Evolutionary conservation across 768 basidiomycete species (phyloP), one percentile per base, ranked within the genome.

Genomic region (Suillus luteus): DNA sequence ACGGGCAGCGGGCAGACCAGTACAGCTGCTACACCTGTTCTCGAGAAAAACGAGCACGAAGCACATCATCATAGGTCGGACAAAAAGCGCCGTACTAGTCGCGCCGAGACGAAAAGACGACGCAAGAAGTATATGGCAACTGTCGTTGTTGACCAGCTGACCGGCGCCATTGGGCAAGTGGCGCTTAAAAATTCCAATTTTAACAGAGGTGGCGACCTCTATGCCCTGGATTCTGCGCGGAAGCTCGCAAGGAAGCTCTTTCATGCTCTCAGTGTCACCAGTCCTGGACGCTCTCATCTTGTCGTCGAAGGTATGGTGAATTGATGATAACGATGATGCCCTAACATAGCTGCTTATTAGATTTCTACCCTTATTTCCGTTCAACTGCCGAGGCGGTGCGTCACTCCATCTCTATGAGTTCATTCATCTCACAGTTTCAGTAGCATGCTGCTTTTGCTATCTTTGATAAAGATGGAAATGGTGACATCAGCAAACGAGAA

Each of bases 381-480:
- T 82, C 85, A 0, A 84, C 85, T 37, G 77, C 83, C n/a, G 91
- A 93, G 69, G 91, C 91, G 38, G 88, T 90, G 54, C 62, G 72
- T 67, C 38, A 33, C 43, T 52, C 51, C 38, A 61, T 58, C 12
- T 54, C 7, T 40, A 43, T 43, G 52, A 37, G 22, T 24, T 57
- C 40, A 38, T 55, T 62, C n/a, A 69, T n/a, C 27, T 15, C 38
- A 60, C 61, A 27, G 12, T 55, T 9, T 58, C 57, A 31, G 24
- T 70, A 90, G 86, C 84, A 88, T 62, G 84, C 83, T 33, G 89
- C 88, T 11, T 93, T 92, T 66, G 76, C 79, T 14, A 66, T 91
- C 7, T 92, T 92, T 65, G 91, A 93, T 71, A 89, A 87, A 71
- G 91, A 92, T 71, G 86, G 82, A n/a, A 93, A 93, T 69, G 92